Percentiles rank a stretch among this genome's conserved stretches.
Evolutionary conservation across 1,139 yeast species (phyloP).

Genomic region (Wickerhamiella infanticola): DNA sequence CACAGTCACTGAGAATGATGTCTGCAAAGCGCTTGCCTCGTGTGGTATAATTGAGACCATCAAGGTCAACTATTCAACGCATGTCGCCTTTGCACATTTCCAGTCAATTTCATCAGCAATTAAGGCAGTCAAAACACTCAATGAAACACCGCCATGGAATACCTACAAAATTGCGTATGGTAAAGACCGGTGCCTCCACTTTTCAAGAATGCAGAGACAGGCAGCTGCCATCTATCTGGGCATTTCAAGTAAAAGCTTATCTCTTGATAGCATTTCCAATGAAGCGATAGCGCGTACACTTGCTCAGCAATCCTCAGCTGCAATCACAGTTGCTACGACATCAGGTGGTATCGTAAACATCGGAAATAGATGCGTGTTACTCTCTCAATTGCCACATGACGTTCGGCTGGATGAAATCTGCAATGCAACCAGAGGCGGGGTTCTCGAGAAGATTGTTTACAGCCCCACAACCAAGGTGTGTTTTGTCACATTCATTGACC

Average conservation of each 20-base stretch:
- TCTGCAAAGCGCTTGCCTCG: constrained; percentile 48
- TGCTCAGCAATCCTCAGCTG: constrained; percentile 60
- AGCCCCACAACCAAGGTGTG: constrained; percentile 76
- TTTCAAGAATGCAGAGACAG: constrained; percentile 90
- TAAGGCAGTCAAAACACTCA: constrained; percentile 56
- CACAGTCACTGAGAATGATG: constrained; percentile 42
- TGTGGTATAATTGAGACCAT: constrained; percentile 77
- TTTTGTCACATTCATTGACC: constrained; percentile 81
- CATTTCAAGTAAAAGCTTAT: neutral
- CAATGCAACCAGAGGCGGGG: constrained; percentile 86
- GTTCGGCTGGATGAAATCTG: constrained; percentile 85
- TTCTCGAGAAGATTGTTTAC: constrained; percentile 45
- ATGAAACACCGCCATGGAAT: constrained; percentile 40
- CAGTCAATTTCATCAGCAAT: constrained; percentile 71
- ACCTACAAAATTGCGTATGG: constrained; percentile 67
- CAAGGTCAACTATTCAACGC: constrained; percentile 57
- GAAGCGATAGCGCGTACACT: constrained; percentile 26
- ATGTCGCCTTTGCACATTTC: constrained; percentile 67
- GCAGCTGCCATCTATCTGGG: constrained; percentile 94
- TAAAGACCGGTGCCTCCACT: constrained; percentile 69
- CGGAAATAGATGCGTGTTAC: constrained; percentile 83
- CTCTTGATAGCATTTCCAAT: constrained; percentile 31
- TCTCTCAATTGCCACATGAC: constrained; percentile 76
- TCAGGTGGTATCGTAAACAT: constrained; percentile 66
- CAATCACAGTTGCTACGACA: constrained; percentile 54